phyloP scores from a whole-genome alignment of 1,284 basidiomycete genomes.

The Cryptococcus amylolentus region DNA sequence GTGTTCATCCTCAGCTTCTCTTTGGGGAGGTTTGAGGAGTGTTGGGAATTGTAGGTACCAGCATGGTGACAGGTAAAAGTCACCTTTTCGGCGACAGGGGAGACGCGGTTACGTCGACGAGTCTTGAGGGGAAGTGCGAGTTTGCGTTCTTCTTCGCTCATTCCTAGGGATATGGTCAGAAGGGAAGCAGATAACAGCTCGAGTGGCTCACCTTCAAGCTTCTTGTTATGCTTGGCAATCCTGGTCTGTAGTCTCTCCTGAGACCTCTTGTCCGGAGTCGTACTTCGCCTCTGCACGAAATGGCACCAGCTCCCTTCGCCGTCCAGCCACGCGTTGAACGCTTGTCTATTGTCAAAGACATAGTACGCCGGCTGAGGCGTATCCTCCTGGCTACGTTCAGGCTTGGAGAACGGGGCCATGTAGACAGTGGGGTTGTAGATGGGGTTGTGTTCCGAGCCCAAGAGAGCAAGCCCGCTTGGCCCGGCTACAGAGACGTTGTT shows the following conservation, averaged over 20 bases:
- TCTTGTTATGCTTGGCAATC: constrained; percentile 28
- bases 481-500: not conserved
- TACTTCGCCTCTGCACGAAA: constrained; percentile 45
- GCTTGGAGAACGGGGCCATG: constrained; percentile 32
- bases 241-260: constrained; percentile 44
- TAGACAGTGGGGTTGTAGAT: constrained; percentile 16
- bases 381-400: constrained; percentile 25
- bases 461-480: not conserved
- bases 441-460: constrained; percentile 9
- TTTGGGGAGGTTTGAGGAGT: constrained; percentile 34
- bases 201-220: constrained; percentile 29
- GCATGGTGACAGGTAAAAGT: constrained; percentile 49
- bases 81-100: constrained; percentile 40
- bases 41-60: constrained; percentile 40
- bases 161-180: constrained; percentile 7
- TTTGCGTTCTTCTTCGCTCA: constrained; percentile 38
- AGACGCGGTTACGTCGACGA: constrained; percentile 36
- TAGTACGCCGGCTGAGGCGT: constrained; percentile 37
- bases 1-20: constrained; percentile 44
- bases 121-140: constrained; percentile 36
- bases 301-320: constrained; percentile 47
- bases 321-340: constrained; percentile 42
- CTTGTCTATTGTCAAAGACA: constrained; percentile 23
- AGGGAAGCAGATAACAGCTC: too few relatives aligned
- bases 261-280: constrained; percentile 43